Percentiles rank a stretch among this genome's conserved stretches.
phyloP scores from a whole-genome alignment of 1,139 yeast species.

The Keqinozyma sinolaborantium region DNA sequence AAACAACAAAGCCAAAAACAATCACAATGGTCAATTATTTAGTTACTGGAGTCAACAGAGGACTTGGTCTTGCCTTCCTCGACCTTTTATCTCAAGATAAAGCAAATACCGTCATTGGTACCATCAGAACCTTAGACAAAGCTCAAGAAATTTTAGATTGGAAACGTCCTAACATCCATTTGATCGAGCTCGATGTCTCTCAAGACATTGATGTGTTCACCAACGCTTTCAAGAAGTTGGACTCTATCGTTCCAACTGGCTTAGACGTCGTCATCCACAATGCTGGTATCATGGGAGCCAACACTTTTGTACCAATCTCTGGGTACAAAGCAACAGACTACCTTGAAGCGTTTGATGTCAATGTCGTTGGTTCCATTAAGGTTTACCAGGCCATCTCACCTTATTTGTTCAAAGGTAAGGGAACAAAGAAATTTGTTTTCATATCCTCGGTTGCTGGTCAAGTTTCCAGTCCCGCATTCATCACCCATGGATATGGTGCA shows the following conservation, averaged over 20 bases:
- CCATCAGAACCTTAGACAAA: slow-evolving; percentile 15
- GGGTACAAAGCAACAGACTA: slow-evolving; percentile 3
- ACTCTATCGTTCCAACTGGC: no score
- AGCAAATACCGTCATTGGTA: slow-evolving; percentile 21
- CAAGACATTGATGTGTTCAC: background rate
- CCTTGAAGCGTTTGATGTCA: slow-evolving; percentile 2
- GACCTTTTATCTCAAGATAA: slow-evolving; percentile 2
- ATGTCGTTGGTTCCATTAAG: slow-evolving; percentile 6
- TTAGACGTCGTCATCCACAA: slow-evolving; percentile 2
- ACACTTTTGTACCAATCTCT: background rate
- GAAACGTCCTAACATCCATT: no score
- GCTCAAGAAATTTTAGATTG: no score
- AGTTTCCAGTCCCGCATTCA: slow-evolving; percentile 46
- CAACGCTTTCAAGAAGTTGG: slow-evolving; percentile 1
- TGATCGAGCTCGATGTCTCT: slow-evolving; percentile 1
- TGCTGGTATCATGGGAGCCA: slow-evolving; percentile 1
- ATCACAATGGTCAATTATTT: slow-evolving; percentile 9
- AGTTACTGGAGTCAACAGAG: slow-evolving; percentile 22
- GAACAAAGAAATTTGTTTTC: slow-evolving; percentile 4
- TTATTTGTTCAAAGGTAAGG: slow-evolving; percentile 4
- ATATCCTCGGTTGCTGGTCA: slow-evolving; percentile 17
- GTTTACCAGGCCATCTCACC: slow-evolving; percentile 7
- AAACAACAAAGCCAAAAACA: no score
- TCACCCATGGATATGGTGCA: slow-evolving; percentile 21
- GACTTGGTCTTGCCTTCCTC: slow-evolving; percentile 16